phyloP scores from a whole-genome alignment of 495 filamentous ascomycete species.

The Talaromyces thailandensis region DNA sequence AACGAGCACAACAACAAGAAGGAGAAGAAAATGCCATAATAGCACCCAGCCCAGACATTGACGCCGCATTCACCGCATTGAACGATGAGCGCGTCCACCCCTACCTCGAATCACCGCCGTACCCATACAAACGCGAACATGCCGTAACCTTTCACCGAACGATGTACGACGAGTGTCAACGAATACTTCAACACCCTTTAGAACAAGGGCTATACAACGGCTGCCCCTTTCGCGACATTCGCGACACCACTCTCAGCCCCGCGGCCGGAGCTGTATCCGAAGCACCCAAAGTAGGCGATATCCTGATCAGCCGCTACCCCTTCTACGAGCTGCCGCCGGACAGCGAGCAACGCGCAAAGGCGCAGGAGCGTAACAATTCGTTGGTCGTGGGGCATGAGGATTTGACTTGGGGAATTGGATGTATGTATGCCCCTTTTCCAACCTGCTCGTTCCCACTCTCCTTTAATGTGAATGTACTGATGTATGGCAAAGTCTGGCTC shows the following conservation, averaged over 20 bases:
- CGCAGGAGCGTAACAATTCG: conserved; percentile 11
- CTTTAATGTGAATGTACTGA: neutral
- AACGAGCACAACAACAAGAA: neutral
- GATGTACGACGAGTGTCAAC: neutral
- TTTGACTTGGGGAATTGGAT: conserved; percentile 17
- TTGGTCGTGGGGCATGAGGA: conserved; percentile 12
- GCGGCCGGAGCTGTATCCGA: neutral
- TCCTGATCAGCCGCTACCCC: conserved; percentile 12
- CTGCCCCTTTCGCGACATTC: conserved; percentile 20
- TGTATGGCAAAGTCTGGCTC: conserved; percentile 14
- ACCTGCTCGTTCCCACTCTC: neutral
- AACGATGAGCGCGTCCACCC: conserved; percentile 14
- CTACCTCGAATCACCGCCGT: conserved; percentile 14
- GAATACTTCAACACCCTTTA: neutral
- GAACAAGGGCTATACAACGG: conserved; percentile 9
- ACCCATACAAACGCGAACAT: conserved; percentile 14
- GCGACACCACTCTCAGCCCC: conserved; percentile 6
- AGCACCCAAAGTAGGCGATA: conserved; percentile 13
- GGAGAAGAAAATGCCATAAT: neutral
- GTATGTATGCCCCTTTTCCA: conserved; percentile 3
- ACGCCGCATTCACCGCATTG: conserved; percentile 6
- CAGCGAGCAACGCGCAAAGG: conserved; percentile 11
- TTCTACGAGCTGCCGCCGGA: conserved; percentile 16
- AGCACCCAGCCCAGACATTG: conserved; percentile 3
- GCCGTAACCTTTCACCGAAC: conserved; percentile 5